Conservation (phyloP, 257 asterid genomes). For the Misopates orontium region DNA sequence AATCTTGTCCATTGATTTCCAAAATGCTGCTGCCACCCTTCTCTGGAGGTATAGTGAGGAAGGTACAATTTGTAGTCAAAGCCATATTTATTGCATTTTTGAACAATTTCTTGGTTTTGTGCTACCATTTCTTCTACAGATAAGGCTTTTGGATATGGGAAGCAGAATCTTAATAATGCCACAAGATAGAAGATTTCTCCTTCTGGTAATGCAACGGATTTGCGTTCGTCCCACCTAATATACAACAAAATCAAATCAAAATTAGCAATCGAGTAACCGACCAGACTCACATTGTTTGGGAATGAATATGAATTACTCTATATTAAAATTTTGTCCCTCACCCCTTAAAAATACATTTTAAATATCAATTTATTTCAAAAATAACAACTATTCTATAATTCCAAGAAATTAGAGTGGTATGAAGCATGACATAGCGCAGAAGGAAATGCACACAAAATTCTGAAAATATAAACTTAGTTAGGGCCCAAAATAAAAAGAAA, state of each 20-base stretch:
- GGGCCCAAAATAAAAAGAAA: no score
- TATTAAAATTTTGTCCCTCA: no score
- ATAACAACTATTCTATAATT: no score
- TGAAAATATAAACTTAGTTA: no score
- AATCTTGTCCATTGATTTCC: conserved; percentile 85
- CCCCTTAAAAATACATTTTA: no score
- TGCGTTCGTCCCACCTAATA: conserved; percentile 75
- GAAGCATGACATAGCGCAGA: no score
- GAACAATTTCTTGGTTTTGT: conserved; percentile 67
- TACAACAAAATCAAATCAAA: not conserved
- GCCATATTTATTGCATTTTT: conserved; percentile 49
- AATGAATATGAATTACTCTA: no score
- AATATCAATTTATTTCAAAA: no score
- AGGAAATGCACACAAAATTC: no score
- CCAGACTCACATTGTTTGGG: no score
- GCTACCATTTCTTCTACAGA: conserved; percentile 61
- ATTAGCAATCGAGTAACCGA: no score
- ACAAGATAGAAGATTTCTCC: conserved; percentile 75
- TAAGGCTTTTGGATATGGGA: conserved; percentile 51
- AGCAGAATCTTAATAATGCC: conserved; percentile 69
- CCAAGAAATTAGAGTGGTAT: no score
- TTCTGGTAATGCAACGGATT: conserved; percentile 67
- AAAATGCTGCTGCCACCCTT: conserved; percentile 76
- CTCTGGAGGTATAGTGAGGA: conserved; percentile 63
- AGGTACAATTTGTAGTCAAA: conserved; percentile 76